phyloP scores from a whole-genome alignment of 1,284 basidiomycete species.

The Trichosporon inkin region DNA sequence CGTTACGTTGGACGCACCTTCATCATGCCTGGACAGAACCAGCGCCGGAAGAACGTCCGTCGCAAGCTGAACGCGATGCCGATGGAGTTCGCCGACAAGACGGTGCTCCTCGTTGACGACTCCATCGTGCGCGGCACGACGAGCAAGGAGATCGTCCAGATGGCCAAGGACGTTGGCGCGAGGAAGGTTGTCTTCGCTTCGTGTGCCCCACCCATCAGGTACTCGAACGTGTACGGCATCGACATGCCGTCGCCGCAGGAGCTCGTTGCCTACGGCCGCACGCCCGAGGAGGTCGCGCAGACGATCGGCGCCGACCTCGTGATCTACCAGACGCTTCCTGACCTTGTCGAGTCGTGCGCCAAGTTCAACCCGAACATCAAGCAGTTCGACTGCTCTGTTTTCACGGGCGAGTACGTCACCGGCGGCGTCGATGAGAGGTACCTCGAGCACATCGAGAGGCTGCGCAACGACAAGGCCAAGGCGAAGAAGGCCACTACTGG shows the following conservation, averaged over 20 bases:
- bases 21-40: constrained; percentile 98
- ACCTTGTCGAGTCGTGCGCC: constrained; percentile 81
- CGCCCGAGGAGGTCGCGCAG: constrained; percentile 68
- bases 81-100: constrained; percentile 90
- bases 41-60: constrained; percentile 82
- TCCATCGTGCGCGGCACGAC: constrained; percentile 99
- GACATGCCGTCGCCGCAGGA: constrained; percentile 97
- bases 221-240: constrained; percentile 97
- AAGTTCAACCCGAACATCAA: constrained; percentile 77
- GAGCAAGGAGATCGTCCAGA: constrained; percentile 97
- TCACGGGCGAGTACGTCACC: constrained; percentile 94
- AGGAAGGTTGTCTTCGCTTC: constrained; percentile 95
- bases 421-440: constrained; percentile 90
- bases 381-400: constrained; percentile 94
- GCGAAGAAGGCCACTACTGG: constrained; percentile 43
- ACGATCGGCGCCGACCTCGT: constrained; percentile 94
- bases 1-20: constrained; percentile 97
- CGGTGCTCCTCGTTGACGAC: constrained; percentile 94
- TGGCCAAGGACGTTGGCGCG: constrained; percentile 99
- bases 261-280: constrained; percentile 83
- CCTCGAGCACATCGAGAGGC: constrained; percentile 67
- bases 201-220: constrained; percentile 74
- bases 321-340: constrained; percentile 92
- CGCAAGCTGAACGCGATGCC: constrained; percentile 99
- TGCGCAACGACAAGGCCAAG: constrained; percentile 83